Evolutionary conservation across 2,329 filamentous ascomycete genomes (phyloP).

Genomic region (Scedosporium apiospermum): DNA sequence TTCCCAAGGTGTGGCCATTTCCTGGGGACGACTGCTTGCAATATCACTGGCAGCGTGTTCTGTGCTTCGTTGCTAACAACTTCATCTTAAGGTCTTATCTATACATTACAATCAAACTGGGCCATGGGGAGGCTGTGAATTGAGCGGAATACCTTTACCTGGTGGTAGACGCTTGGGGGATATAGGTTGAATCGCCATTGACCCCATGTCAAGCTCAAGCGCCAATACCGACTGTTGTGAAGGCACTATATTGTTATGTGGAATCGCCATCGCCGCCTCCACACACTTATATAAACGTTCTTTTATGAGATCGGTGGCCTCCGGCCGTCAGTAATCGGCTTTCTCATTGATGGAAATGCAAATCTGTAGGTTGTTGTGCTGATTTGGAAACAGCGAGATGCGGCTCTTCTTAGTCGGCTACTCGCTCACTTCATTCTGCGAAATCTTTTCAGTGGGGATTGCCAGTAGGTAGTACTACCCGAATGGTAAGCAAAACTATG

Average conservation of each 20-base stretch:
- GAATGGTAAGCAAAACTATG: slow-evolving; percentile 49
- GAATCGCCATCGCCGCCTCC: slow-evolving; percentile 61
- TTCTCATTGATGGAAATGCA: background rate
- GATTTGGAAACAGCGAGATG: slow-evolving; percentile 62
- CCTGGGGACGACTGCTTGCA: too few species aligned
- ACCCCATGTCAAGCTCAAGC: too few species aligned
- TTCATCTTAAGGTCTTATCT: slow-evolving; percentile 51
- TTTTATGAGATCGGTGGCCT: slow-evolving; percentile 84
- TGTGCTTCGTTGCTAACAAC: background rate
- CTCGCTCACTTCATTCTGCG: slow-evolving; percentile 81
- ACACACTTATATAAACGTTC: slow-evolving; percentile 66
- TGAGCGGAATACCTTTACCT: slow-evolving; percentile 66
- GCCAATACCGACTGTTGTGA: too few species aligned
- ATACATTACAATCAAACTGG: slow-evolving; percentile 48
- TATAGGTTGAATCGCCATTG: slow-evolving; percentile 49
- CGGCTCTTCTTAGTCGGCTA: slow-evolving; percentile 85
- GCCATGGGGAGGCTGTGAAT: slow-evolving; percentile 57
- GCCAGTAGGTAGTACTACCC: slow-evolving; percentile 59
- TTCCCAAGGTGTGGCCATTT: background rate
- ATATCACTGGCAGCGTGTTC: too few species aligned
- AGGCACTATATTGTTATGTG: slow-evolving; percentile 64
- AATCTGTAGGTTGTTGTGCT: slow-evolving; percentile 6
- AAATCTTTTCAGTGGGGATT: slow-evolving; percentile 95
- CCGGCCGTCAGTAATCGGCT: slow-evolving; percentile 68
- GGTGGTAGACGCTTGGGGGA: slow-evolving; percentile 64